Evolutionary conservation across 495 filamentous ascomycete species (phyloP), one percentile per base, ranked within the genome.

Genomic region (Penicillium coffeae): DNA sequence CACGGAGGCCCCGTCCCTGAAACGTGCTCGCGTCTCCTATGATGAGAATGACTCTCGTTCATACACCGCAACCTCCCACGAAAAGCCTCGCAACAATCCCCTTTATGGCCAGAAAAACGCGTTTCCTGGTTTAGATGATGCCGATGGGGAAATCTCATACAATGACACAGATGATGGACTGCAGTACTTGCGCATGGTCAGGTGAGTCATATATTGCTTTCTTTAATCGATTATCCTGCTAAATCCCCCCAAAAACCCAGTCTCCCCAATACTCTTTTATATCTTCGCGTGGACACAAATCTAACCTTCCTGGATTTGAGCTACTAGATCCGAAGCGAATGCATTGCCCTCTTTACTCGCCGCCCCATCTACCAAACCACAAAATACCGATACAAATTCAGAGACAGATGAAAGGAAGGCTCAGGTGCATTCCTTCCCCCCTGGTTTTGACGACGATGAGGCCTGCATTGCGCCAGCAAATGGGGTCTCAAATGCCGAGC

Each of bases 181-280:
- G 21, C 79, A 81, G 44, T 95, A 95, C 67, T 68, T 95, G 18
- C 79, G 77, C 62, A 83, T 87, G 71, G 89, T 95, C 42, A 78
- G 88, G 89, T 94, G 75, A 78, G 85, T 58, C 4, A 30, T 5
- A 30, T 5, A 30, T 54, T 49, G 48, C 21, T 19, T 42, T 32
- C 35, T 41, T 38, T 42, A 38, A 44, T 34, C 45, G 33, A 14
- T 45, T 52, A 46, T 22, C 38, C 46, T 56, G 52, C 61, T 66
- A 56, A 64, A 57, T 25, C 55, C 55, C 65, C 68, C 65, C 69
- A 62, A 50, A 41, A 50, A 56, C 30, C 37, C 33, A 51, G 14
- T 48, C 51, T 33, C 54, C 48, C 19, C 35, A n/a, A n/a, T n/a
- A n/a, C n/a, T n/a, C n/a, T n/a, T n/a, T n/a, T n/a, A n/a, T n/a